phyloP scores from a whole-genome alignment of 106 monocot genomes.

The Posidonia australis region DNA sequence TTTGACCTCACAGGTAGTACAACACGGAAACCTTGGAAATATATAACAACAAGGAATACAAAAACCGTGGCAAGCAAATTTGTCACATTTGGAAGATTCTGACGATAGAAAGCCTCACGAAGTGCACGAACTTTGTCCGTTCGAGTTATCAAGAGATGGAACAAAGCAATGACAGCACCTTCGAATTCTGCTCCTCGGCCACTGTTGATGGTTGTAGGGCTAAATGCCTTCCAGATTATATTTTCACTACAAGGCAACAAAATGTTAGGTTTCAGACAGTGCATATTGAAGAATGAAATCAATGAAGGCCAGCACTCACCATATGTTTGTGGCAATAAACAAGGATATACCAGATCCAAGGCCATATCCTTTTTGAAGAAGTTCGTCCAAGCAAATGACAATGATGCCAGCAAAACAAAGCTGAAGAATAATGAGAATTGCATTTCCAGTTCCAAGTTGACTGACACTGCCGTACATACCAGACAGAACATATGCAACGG shows the following conservation, averaged over 20 bases:
- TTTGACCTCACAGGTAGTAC: constrained; percentile 29
- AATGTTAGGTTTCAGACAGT: not conserved
- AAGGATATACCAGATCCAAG: constrained; percentile 57
- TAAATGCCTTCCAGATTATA: constrained; percentile 35
- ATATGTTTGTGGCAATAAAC: constrained; percentile 50
- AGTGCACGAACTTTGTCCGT: constrained; percentile 29
- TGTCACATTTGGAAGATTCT: constrained; percentile 31
- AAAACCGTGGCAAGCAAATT: constrained; percentile 26
- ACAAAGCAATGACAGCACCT: constrained; percentile 30
- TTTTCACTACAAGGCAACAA: constrained; percentile 9
- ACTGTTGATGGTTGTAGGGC: constrained; percentile 31
- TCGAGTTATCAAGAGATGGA: constrained; percentile 26
- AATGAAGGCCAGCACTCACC: constrained; percentile 14
- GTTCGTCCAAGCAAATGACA: constrained; percentile 60
- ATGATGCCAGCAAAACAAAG: constrained; percentile 66
- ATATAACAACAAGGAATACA: constrained; percentile 29
- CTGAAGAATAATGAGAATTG: constrained; percentile 43
- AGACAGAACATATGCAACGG: constrained; percentile 62
- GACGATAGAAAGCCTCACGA: constrained; percentile 28
- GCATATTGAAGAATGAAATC: not conserved
- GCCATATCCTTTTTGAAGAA: constrained; percentile 66
- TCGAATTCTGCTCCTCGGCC: constrained; percentile 32
- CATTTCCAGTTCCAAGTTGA: constrained; percentile 49
- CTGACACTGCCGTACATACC: constrained; percentile 62
- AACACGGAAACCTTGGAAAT: constrained; percentile 35